Evolutionary conservation across 345 rosid species (phyloP).

Genomic region (Citrus unshiu): DNA sequence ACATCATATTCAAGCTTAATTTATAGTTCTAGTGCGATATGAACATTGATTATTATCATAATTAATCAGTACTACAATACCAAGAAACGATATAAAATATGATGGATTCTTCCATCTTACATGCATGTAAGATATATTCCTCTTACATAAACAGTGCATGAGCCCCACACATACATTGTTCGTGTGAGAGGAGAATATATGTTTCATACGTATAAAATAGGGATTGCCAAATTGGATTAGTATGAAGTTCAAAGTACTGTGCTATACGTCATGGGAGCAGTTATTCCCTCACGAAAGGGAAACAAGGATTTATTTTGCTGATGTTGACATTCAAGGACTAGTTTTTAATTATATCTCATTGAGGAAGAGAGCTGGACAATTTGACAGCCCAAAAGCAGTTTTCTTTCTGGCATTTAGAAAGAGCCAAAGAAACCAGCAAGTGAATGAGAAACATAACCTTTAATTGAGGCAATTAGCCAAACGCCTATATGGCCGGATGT

Average conservation of each 20-base stretch:
- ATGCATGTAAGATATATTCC: no score
- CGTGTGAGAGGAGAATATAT: no score
- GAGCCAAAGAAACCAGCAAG: constrained; percentile 17
- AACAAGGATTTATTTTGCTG: constrained; percentile 8
- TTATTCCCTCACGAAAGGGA: constrained; percentile 20
- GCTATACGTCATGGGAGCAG: constrained; percentile 11
- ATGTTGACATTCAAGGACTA: constrained; percentile 23
- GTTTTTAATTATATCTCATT: constrained; percentile 11
- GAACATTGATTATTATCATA: neutral
- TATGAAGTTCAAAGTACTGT: neutral
- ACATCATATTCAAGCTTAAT: constrained; percentile 9
- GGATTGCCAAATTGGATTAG: neutral
- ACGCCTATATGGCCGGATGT: neutral
- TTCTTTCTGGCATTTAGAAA: constrained; percentile 11
- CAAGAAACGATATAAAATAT: neutral
- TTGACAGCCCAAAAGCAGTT: constrained; percentile 16
- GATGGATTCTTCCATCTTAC: neutral
- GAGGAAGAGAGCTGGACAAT: constrained; percentile 20
- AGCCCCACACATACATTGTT: no score
- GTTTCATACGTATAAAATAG: no score
- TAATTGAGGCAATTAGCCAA: neutral
- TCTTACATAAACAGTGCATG: no score
- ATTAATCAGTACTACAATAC: neutral
- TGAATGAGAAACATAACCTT: neutral
- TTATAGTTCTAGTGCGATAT: neutral